A percentile compares a stretch with the other conserved stretches of the same genome.
phyloP scores from a whole-genome alignment of 108 stramenopile genomes.

The Pseudonitzschia multistriata region DNA sequence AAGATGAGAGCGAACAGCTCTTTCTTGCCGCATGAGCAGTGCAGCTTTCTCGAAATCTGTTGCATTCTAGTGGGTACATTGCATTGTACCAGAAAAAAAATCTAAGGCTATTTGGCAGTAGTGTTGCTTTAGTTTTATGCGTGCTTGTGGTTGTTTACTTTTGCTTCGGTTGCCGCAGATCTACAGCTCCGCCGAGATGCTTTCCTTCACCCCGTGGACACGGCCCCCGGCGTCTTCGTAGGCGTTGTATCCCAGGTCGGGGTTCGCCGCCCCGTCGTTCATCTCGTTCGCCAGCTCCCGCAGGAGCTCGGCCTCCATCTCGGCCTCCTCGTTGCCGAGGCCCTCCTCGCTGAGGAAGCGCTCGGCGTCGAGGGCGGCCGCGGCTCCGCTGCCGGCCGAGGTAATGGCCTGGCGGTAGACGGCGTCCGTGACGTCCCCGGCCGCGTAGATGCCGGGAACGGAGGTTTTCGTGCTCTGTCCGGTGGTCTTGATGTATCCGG shows the following conservation, averaged over 20 bases:
- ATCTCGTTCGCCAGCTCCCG: slow-evolving; percentile 56
- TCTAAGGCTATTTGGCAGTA: not conserved
- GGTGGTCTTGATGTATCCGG: slow-evolving; percentile 76
- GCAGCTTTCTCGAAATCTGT: too few species aligned
- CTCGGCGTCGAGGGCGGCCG: slow-evolving; percentile 94
- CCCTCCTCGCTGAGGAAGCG: slow-evolving; percentile 91
- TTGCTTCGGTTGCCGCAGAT: too few species aligned
- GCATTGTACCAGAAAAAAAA: too few species aligned
- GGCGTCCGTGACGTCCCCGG: slow-evolving; percentile 92
- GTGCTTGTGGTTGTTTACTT: too few species aligned
- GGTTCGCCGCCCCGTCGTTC: slow-evolving; percentile 29
- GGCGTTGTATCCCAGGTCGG: slow-evolving; percentile 61
- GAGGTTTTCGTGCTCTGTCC: slow-evolving; percentile 73
- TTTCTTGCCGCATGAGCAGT: too few species aligned
- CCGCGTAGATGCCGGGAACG: slow-evolving; percentile 92
- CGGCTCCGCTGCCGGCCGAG: slow-evolving; percentile 91
- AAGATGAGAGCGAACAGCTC: too few species aligned
- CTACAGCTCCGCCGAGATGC: slow-evolving; percentile 57
- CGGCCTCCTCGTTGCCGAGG: slow-evolving; percentile 81
- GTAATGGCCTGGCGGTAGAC: slow-evolving; percentile 95
- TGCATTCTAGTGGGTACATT: too few species aligned
- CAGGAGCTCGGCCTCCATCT: slow-evolving; percentile 82
- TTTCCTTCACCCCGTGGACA: slow-evolving; percentile 77
- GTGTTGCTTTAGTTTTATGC: not conserved
- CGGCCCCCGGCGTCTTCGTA: slow-evolving; percentile 83